Evolutionary conservation across 73 alveolate species (phyloP).

Genomic region (Tetrahymena elliotti): DNA sequence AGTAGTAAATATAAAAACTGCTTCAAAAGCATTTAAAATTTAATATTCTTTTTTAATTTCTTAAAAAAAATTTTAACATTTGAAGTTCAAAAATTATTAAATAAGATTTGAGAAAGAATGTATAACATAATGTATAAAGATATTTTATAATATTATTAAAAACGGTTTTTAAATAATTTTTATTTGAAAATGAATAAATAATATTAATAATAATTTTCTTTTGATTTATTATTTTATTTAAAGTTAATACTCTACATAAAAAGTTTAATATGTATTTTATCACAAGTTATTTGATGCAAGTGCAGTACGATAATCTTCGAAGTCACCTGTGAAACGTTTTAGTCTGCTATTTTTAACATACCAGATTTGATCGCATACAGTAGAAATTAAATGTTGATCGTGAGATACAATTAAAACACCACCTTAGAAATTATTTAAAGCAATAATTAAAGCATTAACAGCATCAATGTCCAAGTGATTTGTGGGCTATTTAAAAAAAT

Average conservation of each 20-base stretch:
- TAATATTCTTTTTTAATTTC: too few relatives aligned
- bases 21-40: too few relatives aligned
- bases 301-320: slow-evolving; percentile 85
- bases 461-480: slow-evolving; percentile 99
- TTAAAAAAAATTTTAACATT: too few relatives aligned
- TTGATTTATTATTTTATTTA: too few relatives aligned
- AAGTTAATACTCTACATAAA: background rate
- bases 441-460: slow-evolving; percentile 95
- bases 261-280: background rate
- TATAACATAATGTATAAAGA: too few relatives aligned
- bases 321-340: slow-evolving; percentile 89
- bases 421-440: slow-evolving; percentile 89
- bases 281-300: slow-evolving; percentile 20
- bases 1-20: too few relatives aligned
- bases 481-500: slow-evolving; percentile 63
- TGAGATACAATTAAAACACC: slow-evolving; percentile 97
- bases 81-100: too few relatives aligned
- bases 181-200: too few relatives aligned
- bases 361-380: slow-evolving; percentile 90
- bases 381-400: slow-evolving; percentile 92
- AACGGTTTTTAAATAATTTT: background rate
- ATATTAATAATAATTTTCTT: too few relatives aligned
- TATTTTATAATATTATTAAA: too few relatives aligned
- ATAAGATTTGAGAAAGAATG: too few relatives aligned
- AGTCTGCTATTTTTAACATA: slow-evolving; percentile 79